Conservation (phyloP, 2,329 filamentous ascomycete genomes). For the Xenoacremonium recifei region DNA sequence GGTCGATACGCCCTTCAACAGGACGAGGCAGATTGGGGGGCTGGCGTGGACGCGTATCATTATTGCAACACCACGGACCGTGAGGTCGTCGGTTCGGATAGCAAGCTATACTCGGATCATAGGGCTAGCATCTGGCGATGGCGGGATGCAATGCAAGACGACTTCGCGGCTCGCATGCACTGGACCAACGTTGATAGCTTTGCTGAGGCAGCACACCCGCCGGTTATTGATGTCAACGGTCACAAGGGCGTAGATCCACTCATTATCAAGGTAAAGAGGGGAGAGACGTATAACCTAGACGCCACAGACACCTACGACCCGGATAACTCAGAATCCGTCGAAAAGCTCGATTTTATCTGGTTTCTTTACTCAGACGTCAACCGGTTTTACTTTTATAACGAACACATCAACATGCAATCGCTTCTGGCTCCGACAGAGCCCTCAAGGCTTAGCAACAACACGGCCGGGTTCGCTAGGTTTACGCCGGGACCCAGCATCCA, state of each 20-base stretch:
- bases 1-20: conserved; percentile 41
- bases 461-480: no score
- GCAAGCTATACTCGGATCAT: conserved; percentile 4
- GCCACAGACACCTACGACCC: conserved; percentile 1
- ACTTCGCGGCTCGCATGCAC: conserved; percentile 40
- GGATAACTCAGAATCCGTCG: no score
- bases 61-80: not conserved
- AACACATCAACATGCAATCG: no score
- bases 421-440: no score
- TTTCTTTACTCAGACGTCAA: no score
- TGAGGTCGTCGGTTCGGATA: conserved; percentile 15
- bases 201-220: not conserved
- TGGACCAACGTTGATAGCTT: conserved; percentile 27
- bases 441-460: no score
- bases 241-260: conserved; percentile 3
- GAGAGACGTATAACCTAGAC: conserved; percentile 1
- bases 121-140: conserved; percentile 40
- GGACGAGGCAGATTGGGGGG: conserved; percentile 22
- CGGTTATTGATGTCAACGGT: conserved; percentile 2
- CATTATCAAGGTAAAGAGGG: not conserved
- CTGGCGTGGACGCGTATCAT: conserved; percentile 18
- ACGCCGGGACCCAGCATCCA: no score
- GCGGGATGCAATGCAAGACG: conserved; percentile 37
- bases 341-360: no score
- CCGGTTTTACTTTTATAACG: no score